phyloP scores from a whole-genome alignment of 139 green algal species.

The Asterochloris erici region DNA sequence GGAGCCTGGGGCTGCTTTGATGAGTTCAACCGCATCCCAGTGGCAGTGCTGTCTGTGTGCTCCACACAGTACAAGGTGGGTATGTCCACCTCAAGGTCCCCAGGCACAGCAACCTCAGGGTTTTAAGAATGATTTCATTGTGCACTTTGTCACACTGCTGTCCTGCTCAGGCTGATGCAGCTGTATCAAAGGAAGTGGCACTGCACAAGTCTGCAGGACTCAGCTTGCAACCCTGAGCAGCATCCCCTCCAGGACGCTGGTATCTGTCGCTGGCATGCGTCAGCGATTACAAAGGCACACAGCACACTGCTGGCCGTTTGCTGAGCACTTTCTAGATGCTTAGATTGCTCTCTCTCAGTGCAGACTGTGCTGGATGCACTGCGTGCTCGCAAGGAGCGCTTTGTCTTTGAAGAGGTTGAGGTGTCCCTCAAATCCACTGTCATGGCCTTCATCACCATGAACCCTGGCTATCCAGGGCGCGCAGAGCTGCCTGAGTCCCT shows the following conservation, averaged over 20 bases:
- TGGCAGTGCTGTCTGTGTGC: slow-evolving; percentile 91
- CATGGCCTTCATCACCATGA: slow-evolving; percentile 98
- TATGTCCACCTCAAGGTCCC: background rate
- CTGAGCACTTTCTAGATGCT: background rate
- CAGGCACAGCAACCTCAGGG: background rate
- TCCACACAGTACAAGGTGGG: slow-evolving; percentile 88
- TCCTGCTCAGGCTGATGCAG: background rate
- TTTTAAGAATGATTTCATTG: background rate
- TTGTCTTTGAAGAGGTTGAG: slow-evolving; percentile 49
- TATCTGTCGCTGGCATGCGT: background rate
- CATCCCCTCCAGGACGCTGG: background rate
- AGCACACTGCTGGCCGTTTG: background rate
- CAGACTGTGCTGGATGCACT: slow-evolving; percentile 88
- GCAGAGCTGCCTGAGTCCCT: slow-evolving; percentile 92
- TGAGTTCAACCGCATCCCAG: slow-evolving; percentile 94
- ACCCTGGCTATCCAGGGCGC: slow-evolving; percentile 85
- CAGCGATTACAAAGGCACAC: too few species aligned
- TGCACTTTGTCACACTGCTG: background rate
- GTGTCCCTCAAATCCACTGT: slow-evolving; percentile 54
- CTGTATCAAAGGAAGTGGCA: too few species aligned
- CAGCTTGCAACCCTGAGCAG: background rate
- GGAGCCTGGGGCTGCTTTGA: slow-evolving; percentile 95
- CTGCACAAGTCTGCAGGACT: too few species aligned
- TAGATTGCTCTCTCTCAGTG: background rate
- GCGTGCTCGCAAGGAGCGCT: slow-evolving; percentile 67